Evolutionary conservation across 768 basidiomycete genomes (phyloP), one percentile per base, ranked within the genome.

Genomic region (Gelatoporia subvermispora): DNA sequence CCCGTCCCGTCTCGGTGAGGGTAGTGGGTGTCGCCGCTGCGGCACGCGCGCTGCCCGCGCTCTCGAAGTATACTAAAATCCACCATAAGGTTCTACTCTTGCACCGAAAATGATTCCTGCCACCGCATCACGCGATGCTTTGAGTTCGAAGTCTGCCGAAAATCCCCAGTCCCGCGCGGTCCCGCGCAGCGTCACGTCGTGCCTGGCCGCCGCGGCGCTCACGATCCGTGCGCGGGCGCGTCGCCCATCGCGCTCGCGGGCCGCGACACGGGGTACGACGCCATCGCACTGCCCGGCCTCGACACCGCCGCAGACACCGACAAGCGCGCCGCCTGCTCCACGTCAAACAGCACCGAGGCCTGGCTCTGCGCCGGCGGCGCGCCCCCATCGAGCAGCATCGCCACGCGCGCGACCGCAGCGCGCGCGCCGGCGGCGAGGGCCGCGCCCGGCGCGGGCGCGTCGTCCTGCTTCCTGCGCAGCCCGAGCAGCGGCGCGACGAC

Each of bases 191-290:
- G 16, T 16, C 22, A 28, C 16, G 18, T 21, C n/a, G 10, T n/a
- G 47, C 10, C 34, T 8, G n/a, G 31, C 18, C 43, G 17, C 22
- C 17, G 7, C 45, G 34, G 4, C 20, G n/a, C 43, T 54, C 49
- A 54, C 50, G 53, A 48, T 41, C 48, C 49, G 53, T 47, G 53
- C 23, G 45, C 53, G 23, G 44, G 49, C 44, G 50, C 49, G 34
- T 45, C 45, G 23, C 49, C 54, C 48, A 60, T 51, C 28, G 59
- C 54, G 49, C 59, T 60, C 35, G 59, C 40, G 34, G 59, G 56
- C 23, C 59, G 47, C 20, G 59, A 53, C 35, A 20, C 15, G 1
- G 49, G 28, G 38, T 47, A 48, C 13, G 52, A 46, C 9, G 51
- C 52, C 3, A 60, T 41, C 22, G 59, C 47, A 40, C 59, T 60